Conservation (phyloP, 2,329 filamentous ascomycete species). For the Tricladium varicosporioides region DNA sequence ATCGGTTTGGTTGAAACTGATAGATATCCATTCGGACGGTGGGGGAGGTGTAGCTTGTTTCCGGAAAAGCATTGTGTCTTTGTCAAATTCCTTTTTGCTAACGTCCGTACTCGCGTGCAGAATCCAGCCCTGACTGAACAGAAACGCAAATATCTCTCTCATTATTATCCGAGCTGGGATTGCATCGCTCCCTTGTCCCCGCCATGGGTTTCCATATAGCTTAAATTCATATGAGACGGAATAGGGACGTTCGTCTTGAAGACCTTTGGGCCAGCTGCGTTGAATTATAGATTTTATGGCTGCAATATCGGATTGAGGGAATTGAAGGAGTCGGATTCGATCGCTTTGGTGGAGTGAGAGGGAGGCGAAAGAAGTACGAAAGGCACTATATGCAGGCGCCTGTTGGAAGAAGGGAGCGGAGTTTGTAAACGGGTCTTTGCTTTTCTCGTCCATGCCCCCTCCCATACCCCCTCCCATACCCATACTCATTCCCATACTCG, state of each 20-base stretch:
- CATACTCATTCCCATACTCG: too few relatives aligned
- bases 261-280: constrained; percentile 31
- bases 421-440: too few relatives aligned
- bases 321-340: constrained; percentile 38
- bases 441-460: too few relatives aligned
- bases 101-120: constrained; percentile 37
- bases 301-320: constrained; percentile 31
- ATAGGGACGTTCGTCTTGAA: constrained; percentile 35
- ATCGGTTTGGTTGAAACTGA: constrained; percentile 35
- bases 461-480: too few relatives aligned
- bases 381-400: constrained; percentile 18
- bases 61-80: constrained; percentile 39
- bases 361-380: constrained; percentile 31
- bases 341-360: constrained; percentile 33
- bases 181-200: constrained; percentile 26
- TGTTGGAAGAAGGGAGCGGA: neutral
- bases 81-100: constrained; percentile 34
- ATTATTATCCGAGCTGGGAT: constrained; percentile 35
- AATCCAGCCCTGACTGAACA: constrained; percentile 39
- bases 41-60: constrained; percentile 36
- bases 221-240: constrained; percentile 38
- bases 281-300: constrained; percentile 29
- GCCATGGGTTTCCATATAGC: constrained; percentile 37
- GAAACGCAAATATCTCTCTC: constrained; percentile 32
- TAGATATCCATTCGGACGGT: constrained; percentile 37